phyloP scores from a whole-genome alignment of 2,329 filamentous ascomycete species.

The Fusarium palustre region DNA sequence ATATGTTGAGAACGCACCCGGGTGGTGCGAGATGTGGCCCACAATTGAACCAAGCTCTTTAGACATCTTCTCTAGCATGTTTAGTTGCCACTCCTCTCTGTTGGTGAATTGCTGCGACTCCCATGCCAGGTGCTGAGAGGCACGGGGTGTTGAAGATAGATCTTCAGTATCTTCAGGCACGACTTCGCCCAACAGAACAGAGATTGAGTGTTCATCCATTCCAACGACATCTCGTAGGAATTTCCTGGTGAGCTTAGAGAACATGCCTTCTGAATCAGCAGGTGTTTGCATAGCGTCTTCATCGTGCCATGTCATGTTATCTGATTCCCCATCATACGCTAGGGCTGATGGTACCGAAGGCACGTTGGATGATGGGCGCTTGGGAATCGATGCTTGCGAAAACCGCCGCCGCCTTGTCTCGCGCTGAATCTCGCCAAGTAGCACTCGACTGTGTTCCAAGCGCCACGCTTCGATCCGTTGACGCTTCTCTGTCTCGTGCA shows the following conservation, averaged over 20 bases:
- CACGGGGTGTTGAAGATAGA: slow-evolving; percentile 61
- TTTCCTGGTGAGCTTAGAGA: slow-evolving; percentile 83
- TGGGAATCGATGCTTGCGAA: slow-evolving; percentile 63
- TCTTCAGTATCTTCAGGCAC: slow-evolving; percentile 67
- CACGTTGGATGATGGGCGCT: slow-evolving; percentile 45
- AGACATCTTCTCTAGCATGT: slow-evolving; percentile 85
- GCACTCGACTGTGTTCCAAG: slow-evolving; percentile 85
- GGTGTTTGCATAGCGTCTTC: slow-evolving; percentile 59
- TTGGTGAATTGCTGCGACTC: slow-evolving; percentile 48
- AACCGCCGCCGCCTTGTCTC: slow-evolving; percentile 79
- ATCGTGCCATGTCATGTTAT: slow-evolving; percentile 65
- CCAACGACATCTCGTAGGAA: slow-evolving; percentile 92
- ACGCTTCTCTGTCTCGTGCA: slow-evolving; percentile 78
- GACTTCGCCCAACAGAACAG: slow-evolving; percentile 86
- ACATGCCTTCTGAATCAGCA: slow-evolving; percentile 74
- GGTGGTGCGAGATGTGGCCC: slow-evolving; percentile 81
- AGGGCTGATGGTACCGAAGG: slow-evolving; percentile 46
- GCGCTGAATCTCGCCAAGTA: slow-evolving; percentile 89
- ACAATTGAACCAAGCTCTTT: slow-evolving; percentile 87
- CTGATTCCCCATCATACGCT: slow-evolving; percentile 50
- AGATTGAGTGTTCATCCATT: slow-evolving; percentile 86
- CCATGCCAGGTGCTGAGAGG: slow-evolving; percentile 52
- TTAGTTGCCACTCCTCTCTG: slow-evolving; percentile 75
- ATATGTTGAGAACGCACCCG: slow-evolving; percentile 90
- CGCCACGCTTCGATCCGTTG: slow-evolving; percentile 92